Evolutionary conservation across 2,329 filamentous ascomycete species (phyloP).

Genomic region (Ambrosiella xylebori): DNA sequence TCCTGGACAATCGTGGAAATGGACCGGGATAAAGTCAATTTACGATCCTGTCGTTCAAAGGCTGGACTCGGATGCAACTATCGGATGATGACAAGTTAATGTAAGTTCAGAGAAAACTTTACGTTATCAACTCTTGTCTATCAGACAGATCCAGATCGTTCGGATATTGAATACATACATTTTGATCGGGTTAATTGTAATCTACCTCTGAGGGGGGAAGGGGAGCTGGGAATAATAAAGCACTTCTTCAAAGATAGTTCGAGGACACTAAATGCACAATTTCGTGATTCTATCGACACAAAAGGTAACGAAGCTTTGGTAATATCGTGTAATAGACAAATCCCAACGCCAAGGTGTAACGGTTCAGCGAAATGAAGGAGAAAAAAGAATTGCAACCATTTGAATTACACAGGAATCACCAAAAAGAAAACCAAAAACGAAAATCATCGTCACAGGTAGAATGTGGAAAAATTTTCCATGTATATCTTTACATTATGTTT

Average conservation of each 20-base stretch:
- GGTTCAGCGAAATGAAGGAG: background rate
- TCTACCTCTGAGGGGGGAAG: too few species aligned
- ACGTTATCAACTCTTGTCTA: too few species aligned
- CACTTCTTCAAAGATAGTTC: background rate
- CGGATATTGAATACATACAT: too few species aligned
- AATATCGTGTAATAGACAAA: background rate
- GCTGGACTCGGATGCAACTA: background rate
- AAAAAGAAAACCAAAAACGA: background rate
- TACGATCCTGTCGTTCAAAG: background rate
- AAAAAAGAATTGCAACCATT: background rate
- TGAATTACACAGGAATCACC: background rate
- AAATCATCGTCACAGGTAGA: too few species aligned
- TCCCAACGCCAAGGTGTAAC: background rate
- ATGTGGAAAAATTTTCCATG: too few species aligned
- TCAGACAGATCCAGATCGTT: too few species aligned
- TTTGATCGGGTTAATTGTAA: too few species aligned
- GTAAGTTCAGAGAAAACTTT: too few species aligned
- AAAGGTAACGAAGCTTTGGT: background rate
- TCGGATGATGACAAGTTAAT: background rate
- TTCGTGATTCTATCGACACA: background rate
- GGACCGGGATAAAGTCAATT: background rate
- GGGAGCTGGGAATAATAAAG: too few species aligned
- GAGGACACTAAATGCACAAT: background rate
- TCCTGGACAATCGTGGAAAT: background rate
- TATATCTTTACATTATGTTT: too few species aligned